Base-by-base conservation (phyloP, 495 filamentous ascomycete genomes). In the Penicillium nucicola region DNA sequence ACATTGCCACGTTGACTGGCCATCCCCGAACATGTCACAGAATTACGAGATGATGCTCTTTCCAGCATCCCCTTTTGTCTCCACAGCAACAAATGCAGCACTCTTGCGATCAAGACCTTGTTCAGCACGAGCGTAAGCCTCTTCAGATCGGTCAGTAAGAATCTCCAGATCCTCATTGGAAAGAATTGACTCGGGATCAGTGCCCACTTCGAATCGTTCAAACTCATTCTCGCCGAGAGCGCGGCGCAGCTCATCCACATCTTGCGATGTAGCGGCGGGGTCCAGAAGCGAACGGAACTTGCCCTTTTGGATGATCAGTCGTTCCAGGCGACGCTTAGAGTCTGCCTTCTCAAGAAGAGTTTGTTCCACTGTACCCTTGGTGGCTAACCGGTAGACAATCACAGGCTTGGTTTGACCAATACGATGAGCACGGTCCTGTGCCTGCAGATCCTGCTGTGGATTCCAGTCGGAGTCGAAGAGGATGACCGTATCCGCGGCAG, bases 391-490 rank as follows among this genome's bases (percentile, higher is more conserved):
- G 70, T 93, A 98, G n/a, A 98, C 85, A 17, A 98, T 81, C 6
- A 98, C 93, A 0, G 92, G 92, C 17, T 84, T 79, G 30, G 84
- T 96, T 64, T 98, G 93, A 0, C 93, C 93, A 43, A 98, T 97
- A 30, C 93, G 84, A 62, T 98, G 93, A 2, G 88, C 90, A 15
- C 93, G 88, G 59, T 98, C 93, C 66, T 96, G 90, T 0, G 93
- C 93, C 65, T 98, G 93, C 13, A 98, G 77, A 68, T 98, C 93
- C 61, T 95, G 90, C 66, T 97, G 93, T 0, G 93, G 93, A 62
- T 98, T 98, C 92, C 93, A 98, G 66, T 98, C 93, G 23, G 82
- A 83, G 62, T 89, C 86, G 57, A 82, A 89, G 12, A 89, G 74
- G 55, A 89, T 84, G 22, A 89, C 86, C 0, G 86, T 89, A 48